Evolutionary conservation across 1,284 basidiomycete species (phyloP), one percentile per base, ranked within the genome.

Genomic region (Irpex rosettiformis): DNA sequence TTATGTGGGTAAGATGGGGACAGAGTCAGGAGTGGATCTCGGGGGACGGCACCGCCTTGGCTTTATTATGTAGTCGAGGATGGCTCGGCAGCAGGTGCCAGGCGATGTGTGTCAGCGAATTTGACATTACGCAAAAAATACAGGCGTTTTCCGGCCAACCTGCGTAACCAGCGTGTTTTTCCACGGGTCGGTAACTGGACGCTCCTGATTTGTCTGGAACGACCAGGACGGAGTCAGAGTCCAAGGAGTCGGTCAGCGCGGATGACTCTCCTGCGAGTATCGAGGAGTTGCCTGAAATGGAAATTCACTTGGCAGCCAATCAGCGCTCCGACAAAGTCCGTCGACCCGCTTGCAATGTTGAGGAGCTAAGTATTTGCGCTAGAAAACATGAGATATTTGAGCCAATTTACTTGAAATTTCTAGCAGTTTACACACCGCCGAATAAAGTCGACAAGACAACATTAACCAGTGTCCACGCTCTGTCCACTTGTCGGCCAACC

Each of bases 91-190:
- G 25, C 18, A 42, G 27, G 43, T n/a, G 40, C 27, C 4, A 8
- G 33, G 16, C 22, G 18, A 24, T 52, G 11, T 18, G 42, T 28
- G 57, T 58, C 52, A 58, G 57, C 57, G 47, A 30, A 7, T 18
- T 30, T 58, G 52, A 55, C 57, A 45, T 18, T 13, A 7, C 43
- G 43, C 16, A n/a, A 18, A 22, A 45, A n/a, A 22, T 16, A 45
- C 43, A 18, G 43, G 43, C 43, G 43, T n/a, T 45, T 45, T 45
- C n/a, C 43, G 43, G 43, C 43, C 21, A 22, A 18, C 21, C 33
- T 45, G 43, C 43, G 43, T 37, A 37, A 37, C 33, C 33, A 11
- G 33, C 43, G 43, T 45, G 21, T 45, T 18, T 18, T 45, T 45
- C 21, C 43, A 45, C 43, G 43, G 43, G 13, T 45, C 43, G 43